phyloP scores from a whole-genome alignment of 2,329 filamentous ascomycete species.

The Verticillium dahliae region DNA sequence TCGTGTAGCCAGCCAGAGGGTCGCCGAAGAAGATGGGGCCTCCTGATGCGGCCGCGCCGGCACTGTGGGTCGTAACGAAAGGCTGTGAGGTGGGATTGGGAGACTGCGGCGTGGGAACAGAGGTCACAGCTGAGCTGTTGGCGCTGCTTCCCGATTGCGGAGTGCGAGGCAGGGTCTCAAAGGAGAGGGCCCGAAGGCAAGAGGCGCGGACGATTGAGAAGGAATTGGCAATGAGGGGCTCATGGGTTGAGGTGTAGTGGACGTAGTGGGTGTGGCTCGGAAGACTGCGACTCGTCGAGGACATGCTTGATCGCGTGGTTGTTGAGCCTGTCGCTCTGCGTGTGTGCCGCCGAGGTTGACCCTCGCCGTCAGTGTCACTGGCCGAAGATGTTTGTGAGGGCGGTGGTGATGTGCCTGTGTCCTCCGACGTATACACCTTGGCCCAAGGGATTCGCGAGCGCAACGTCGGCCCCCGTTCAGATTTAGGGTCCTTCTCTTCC shows the following conservation, averaged over 20 bases:
- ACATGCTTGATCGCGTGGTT: conserved; percentile 46
- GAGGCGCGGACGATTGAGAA: conserved; percentile 63
- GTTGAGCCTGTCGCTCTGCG: conserved; percentile 38
- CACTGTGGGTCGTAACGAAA: conserved; percentile 48
- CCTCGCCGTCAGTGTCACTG: conserved; percentile 46
- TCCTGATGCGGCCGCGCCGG: conserved; percentile 50
- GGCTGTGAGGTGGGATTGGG: conserved; percentile 29
- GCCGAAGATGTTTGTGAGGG: conserved; percentile 42
- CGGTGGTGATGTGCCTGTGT: conserved; percentile 39
- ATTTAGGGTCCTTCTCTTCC: conserved; percentile 19
- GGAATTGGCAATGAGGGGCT: conserved; percentile 53
- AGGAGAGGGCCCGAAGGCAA: conserved; percentile 59
- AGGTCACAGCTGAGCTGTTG: conserved; percentile 19
- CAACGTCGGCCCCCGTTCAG: conserved; percentile 47
- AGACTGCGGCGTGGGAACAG: conserved; percentile 11
- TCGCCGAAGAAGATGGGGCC: conserved; percentile 66
- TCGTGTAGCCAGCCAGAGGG: conserved; percentile 58
- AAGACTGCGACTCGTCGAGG: conserved; percentile 37
- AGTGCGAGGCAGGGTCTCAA: conserved; percentile 55
- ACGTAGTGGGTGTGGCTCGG: conserved; percentile 57
- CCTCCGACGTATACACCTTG: conserved; percentile 43
- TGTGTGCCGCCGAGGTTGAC: conserved; percentile 29
- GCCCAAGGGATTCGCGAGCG: conserved; percentile 56
- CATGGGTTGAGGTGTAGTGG: conserved; percentile 63
- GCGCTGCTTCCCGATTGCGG: conserved; percentile 22